Evolutionary conservation across 139 green algal species (phyloP).

Genomic region (Micractinium conductrix): DNA sequence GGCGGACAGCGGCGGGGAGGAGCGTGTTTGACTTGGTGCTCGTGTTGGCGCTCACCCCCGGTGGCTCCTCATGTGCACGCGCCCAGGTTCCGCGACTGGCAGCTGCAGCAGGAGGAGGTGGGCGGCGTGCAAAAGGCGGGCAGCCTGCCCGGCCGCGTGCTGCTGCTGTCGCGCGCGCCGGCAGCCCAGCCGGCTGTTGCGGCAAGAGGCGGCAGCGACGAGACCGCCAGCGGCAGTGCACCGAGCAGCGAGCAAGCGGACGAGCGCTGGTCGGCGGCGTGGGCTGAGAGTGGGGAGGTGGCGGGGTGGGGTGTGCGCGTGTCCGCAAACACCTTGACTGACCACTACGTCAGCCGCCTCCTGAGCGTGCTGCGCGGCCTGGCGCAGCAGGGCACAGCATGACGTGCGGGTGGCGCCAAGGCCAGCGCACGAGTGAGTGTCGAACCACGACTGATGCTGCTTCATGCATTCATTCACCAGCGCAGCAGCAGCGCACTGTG

Average conservation of each 20-base stretch:
- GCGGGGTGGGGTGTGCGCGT: neutral
- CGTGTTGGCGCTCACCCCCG: no score
- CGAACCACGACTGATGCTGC: no score
- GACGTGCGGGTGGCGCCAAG: neutral
- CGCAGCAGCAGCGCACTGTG: no score
- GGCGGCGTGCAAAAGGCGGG: neutral
- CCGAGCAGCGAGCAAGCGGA: neutral
- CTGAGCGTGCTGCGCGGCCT: slow-evolving; percentile 24
- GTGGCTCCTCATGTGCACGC: no score
- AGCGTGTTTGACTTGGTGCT: no score
- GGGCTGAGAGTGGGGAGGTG: neutral
- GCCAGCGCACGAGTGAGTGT: no score
- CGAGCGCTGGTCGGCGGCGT: neutral
- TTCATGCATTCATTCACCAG: no score
- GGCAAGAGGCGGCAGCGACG: neutral
- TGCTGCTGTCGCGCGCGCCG: neutral
- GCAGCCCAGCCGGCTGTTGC: neutral
- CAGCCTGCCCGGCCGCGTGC: slow-evolving; percentile 9
- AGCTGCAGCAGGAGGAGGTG: neutral
- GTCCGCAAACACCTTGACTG: neutral
- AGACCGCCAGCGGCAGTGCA: neutral
- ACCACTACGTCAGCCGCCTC: slow-evolving; percentile 33
- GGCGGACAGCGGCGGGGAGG: no score
- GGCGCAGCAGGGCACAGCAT: no score
- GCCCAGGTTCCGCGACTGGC: slow-evolving; percentile 23